phyloP scores from a whole-genome alignment of 2,329 filamentous ascomycete genomes.

The Claviceps sp. region DNA sequence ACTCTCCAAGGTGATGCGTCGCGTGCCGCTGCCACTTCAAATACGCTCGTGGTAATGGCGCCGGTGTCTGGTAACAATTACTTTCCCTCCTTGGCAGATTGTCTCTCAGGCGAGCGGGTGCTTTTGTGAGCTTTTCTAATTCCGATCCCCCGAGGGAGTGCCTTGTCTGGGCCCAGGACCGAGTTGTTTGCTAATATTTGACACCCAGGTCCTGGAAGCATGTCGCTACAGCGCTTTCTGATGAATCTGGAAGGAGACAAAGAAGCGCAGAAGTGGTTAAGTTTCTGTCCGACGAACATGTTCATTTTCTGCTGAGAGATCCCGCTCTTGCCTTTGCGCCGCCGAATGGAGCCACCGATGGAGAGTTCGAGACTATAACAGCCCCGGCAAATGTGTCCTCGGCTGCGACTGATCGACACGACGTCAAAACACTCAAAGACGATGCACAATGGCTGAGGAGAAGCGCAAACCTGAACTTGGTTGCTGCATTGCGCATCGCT shows the following conservation, averaged over 20 bases:
- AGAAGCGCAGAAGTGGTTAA: conserved; percentile 41
- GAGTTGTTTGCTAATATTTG: conserved; percentile 9
- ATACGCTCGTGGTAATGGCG: conserved; percentile 53
- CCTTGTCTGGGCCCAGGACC: not conserved
- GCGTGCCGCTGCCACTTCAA: conserved; percentile 25
- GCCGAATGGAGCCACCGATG: conserved; percentile 48
- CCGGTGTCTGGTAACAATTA: conserved; percentile 56
- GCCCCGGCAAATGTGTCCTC: conserved; percentile 74
- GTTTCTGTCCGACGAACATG: conserved; percentile 60
- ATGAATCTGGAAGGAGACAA: conserved; percentile 44
- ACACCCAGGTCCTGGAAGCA: conserved; percentile 45
- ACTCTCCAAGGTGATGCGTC: conserved; percentile 23
- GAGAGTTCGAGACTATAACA: conserved; percentile 69
- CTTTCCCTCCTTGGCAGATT: conserved; percentile 75
- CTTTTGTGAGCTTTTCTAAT: conserved; percentile 51
- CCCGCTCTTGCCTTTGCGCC: conserved; percentile 56
- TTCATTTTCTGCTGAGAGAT: conserved; percentile 52
- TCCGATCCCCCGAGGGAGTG: not conserved
- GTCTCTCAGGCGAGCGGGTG: conserved; percentile 65
- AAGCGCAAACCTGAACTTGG: conserved; percentile 63
- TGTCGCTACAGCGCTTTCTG: conserved; percentile 39
- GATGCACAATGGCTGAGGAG: conserved; percentile 80
- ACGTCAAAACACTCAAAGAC: conserved; percentile 67
- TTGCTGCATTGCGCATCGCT: conserved; percentile 67
- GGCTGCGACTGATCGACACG: conserved; percentile 50